Conservation (phyloP, 1,284 basidiomycete species). For the Rhodotorula sp. region DNA sequence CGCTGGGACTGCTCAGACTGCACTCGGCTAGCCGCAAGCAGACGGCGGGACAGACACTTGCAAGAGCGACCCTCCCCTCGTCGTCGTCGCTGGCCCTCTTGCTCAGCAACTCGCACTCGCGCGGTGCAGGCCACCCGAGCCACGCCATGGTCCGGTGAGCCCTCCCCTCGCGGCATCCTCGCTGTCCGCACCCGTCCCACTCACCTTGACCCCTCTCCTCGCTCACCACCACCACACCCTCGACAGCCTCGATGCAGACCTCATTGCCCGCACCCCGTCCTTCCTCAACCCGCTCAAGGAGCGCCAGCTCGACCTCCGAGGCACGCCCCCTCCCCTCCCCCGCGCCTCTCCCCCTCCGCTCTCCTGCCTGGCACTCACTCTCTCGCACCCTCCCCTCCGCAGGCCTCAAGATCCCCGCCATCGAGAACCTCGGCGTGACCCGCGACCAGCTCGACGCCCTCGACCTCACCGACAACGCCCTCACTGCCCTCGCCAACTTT, state of each 20-base stretch:
- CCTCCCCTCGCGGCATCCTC: neutral
- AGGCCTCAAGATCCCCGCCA: constrained; percentile 96
- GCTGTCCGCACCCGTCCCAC: neutral
- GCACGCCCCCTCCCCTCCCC: constrained; percentile 56
- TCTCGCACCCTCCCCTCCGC: constrained; percentile 39
- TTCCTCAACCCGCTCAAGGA: constrained; percentile 88
- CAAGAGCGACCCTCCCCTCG: too few relatives aligned
- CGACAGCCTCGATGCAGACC: constrained; percentile 73
- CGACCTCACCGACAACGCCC: constrained; percentile 94
- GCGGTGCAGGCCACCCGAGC: too few relatives aligned
- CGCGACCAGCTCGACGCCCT: constrained; percentile 72
- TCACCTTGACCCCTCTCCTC: neutral
- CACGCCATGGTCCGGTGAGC: constrained; percentile 15
- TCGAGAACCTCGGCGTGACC: constrained; percentile 98
- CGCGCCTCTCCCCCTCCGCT: neutral
- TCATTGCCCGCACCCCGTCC: constrained; percentile 73
- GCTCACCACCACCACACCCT: neutral
- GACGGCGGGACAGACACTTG: too few relatives aligned
- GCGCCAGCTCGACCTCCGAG: constrained; percentile 89
- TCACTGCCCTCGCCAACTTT: constrained; percentile 82
- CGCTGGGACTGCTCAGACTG: too few relatives aligned
- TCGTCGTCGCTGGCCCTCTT: too few relatives aligned
- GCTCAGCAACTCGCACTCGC: too few relatives aligned
- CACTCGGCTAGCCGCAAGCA: too few relatives aligned
- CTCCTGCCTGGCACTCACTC: constrained; percentile 41